These are phyloP conservation scores for Brettanomyces naardenensis DNA, from an alignment of 805 yeast genomes.

Conservation along the genomic window DNA sequence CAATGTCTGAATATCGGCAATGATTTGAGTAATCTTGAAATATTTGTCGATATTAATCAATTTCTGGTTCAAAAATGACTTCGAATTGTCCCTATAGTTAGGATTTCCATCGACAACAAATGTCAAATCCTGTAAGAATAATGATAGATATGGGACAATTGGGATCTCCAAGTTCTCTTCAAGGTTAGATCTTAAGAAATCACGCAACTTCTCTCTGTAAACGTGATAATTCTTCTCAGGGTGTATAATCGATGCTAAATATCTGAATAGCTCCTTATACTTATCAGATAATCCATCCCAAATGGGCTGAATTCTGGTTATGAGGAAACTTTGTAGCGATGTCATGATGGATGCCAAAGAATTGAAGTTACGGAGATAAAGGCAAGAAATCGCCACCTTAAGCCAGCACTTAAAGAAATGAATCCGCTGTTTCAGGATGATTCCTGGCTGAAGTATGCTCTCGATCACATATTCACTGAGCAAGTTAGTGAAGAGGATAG, in stretches of 20 bases:
- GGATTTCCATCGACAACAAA: constrained; percentile 80
- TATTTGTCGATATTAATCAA: constrained; percentile 71
- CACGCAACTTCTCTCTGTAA: constrained; percentile 55
- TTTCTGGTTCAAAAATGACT: constrained; percentile 43
- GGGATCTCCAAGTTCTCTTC: constrained; percentile 42
- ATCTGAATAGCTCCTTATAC: constrained; percentile 53
- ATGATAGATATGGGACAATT: constrained; percentile 67
- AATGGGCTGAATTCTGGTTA: constrained; percentile 52
- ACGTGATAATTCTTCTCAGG: constrained; percentile 68
- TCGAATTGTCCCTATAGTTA: constrained; percentile 49
- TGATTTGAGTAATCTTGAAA: constrained; percentile 54
- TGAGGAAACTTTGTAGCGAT: constrained; percentile 62
- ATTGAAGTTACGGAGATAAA: constrained; percentile 68
- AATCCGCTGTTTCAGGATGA: constrained; percentile 40
- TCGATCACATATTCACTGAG: constrained; percentile 69
- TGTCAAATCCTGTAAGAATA: constrained; percentile 72
- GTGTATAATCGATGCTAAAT: constrained; percentile 59
- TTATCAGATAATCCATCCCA: constrained; percentile 56
- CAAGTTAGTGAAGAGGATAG: constrained; percentile 62
- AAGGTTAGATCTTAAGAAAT: constrained; percentile 41
- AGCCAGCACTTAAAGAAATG: constrained; percentile 62
- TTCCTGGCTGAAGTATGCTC: constrained; percentile 48
- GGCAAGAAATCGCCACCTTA: constrained; percentile 63
- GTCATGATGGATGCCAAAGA: constrained; percentile 76
- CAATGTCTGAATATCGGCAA: constrained; percentile 58